Evolutionary conservation across 2,329 filamentous ascomycete genomes (phyloP).

Genomic region (Claviceps sp.): DNA sequence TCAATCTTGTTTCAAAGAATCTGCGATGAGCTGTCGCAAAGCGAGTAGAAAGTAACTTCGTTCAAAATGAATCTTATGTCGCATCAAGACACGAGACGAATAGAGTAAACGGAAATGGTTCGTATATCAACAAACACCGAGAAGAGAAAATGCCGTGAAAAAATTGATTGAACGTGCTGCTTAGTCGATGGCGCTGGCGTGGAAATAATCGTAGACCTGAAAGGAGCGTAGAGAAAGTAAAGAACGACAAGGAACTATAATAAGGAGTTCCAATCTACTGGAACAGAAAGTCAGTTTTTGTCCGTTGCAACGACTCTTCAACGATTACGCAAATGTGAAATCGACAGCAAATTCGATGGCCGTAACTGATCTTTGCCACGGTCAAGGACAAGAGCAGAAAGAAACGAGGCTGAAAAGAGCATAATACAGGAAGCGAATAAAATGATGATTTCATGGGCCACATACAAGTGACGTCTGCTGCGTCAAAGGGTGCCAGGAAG

Average conservation of each 20-base stretch:
- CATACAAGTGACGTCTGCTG: constrained; percentile 3
- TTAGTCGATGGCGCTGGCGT: background rate
- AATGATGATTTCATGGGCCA: background rate
- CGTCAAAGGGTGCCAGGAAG: constrained; percentile 1
- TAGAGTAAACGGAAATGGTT: background rate
- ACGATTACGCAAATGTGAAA: background rate
- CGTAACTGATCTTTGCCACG: background rate
- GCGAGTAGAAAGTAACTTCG: background rate
- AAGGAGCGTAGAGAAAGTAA: background rate
- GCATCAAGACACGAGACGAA: background rate
- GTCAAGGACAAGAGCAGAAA: background rate
- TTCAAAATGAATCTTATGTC: constrained; percentile 2
- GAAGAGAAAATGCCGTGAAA: background rate
- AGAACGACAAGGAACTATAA: background rate
- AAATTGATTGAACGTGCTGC: background rate
- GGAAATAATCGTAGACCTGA: background rate
- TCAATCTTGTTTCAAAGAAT: constrained; percentile 6
- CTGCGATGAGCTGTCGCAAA: background rate
- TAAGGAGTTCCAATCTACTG: background rate
- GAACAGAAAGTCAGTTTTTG: background rate
- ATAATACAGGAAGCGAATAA: background rate
- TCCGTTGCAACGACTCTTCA: background rate
- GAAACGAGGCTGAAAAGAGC: background rate
- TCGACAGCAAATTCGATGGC: background rate
- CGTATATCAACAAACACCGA: background rate